Evolutionary conservation across 2,329 filamentous ascomycete genomes (phyloP).

Genomic region (Exserohilum turcica): DNA sequence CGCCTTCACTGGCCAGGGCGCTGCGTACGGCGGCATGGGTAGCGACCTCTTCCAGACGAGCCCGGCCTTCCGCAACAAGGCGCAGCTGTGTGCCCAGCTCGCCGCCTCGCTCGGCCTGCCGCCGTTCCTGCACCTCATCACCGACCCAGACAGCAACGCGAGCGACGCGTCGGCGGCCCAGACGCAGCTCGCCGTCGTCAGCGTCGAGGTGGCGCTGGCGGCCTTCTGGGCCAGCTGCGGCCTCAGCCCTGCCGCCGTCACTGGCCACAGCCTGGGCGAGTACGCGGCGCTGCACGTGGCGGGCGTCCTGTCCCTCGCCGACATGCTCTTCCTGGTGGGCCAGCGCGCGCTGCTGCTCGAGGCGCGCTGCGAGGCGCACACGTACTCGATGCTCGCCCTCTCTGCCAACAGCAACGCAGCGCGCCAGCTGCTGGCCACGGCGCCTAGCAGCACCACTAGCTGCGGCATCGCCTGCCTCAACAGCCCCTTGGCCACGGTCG

Average conservation of each 20-base stretch:
- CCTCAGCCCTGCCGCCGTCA: slow-evolving; percentile 16
- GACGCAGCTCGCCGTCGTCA: slow-evolving; percentile 49
- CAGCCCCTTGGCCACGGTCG: slow-evolving; percentile 30
- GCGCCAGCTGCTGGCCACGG: slow-evolving; percentile 35
- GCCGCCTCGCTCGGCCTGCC: slow-evolving; percentile 39
- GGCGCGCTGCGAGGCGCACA: not conserved
- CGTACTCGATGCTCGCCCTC: slow-evolving; percentile 13
- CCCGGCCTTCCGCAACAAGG: slow-evolving; percentile 34
- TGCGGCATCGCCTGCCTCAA: slow-evolving; percentile 36
- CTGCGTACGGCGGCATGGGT: slow-evolving; percentile 22
- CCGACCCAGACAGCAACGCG: not conserved
- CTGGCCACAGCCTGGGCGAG: slow-evolving; percentile 47
- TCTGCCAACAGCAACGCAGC: slow-evolving; percentile 40
- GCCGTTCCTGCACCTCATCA: slow-evolving; percentile 23
- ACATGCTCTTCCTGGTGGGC: slow-evolving; percentile 46
- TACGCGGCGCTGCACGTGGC: slow-evolving; percentile 47
- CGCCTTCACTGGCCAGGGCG: slow-evolving; percentile 41
- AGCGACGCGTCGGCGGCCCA: slow-evolving; percentile 5
- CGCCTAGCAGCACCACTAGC: slow-evolving; percentile 15
- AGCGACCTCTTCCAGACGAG: slow-evolving; percentile 21
- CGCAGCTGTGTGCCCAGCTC: slow-evolving; percentile 37
- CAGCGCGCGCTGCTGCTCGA: slow-evolving; percentile 37
- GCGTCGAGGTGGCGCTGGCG: slow-evolving; percentile 47
- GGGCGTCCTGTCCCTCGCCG: slow-evolving; percentile 42
- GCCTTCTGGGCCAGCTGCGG: slow-evolving; percentile 19